Base-by-base conservation (phyloP, 2,329 filamentous ascomycete species). In the Neocatenulostroma microsporum region DNA sequence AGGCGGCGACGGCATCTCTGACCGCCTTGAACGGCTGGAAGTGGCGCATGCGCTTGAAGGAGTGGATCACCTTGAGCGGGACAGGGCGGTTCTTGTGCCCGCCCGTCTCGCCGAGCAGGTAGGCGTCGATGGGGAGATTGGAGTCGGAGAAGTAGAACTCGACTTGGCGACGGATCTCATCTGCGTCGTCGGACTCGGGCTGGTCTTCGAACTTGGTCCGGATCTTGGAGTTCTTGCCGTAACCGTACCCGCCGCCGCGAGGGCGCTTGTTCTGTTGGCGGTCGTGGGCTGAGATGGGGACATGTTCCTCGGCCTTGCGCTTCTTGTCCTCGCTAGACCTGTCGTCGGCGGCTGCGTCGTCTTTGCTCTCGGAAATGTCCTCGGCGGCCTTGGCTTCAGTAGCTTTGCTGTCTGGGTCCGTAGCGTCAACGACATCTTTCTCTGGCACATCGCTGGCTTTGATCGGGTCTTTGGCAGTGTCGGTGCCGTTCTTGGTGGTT, bases 121-220 rank as follows among this genome's bases (percentile, higher is more conserved):
- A 94, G 61, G 86, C 83, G 65, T 98, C 93, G 54, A 78, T 79
- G 34, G 82, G 81, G 24, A 98, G 76, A 65, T 95, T 95, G 55
- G 81, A 84, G 62, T 93, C 84, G 54, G 84, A 84, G 65, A 95
- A 94, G 73, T 95, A 95, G 64, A 94, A 95, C 60, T 95, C 87
- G 52, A 94, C 84, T 82, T 93, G 88, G 57, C 81, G 81, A 60
- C 85, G 82, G 54, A 95, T 94, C 63, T 82, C 76, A 17, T 70
- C 72, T 2, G 83, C 83, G 61, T 95, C 84, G 51, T 82, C 78
- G 17, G 80, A 82, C 56, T 85, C 80, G 32, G 77, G 78, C 33
- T 84, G 73, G 43, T 55, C 48, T 26, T 56, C 53, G 43, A 54
- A 58, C 42, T 54, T 46, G 31, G 54, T 48, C 23, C 39, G 41